A percentile compares a stretch with the other conserved stretches of the same genome.
phyloP scores from a whole-genome alignment of 2,329 filamentous ascomycete genomes.

The Thermoascus crustaceus region DNA sequence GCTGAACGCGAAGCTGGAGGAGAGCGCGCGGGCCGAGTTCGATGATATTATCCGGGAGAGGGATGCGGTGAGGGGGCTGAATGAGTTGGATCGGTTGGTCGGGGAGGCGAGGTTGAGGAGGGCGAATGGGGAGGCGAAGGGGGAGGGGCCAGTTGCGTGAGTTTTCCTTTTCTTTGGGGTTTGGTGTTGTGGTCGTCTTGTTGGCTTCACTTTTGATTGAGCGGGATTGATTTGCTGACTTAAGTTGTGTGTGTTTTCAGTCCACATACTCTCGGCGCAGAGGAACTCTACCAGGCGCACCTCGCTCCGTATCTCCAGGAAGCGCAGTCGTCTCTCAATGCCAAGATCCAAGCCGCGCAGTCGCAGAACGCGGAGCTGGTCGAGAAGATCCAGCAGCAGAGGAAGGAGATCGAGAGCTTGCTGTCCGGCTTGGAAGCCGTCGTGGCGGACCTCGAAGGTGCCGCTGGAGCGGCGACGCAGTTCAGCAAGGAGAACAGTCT shows the following conservation, averaged over 20 bases:
- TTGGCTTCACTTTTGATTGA: too few relatives aligned
- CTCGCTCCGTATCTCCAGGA: slow-evolving; percentile 48
- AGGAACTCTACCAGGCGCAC: slow-evolving; percentile 51
- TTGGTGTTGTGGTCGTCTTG: slow-evolving; percentile 1
- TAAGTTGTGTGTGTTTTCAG: slow-evolving; percentile 24
- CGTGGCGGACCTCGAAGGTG: slow-evolving; percentile 49
- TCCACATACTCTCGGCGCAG: slow-evolving; percentile 51
- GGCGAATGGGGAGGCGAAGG: slow-evolving; percentile 34
- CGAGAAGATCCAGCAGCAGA: slow-evolving; percentile 45
- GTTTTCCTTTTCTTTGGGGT: slow-evolving; percentile 18
- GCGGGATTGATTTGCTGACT: not conserved
- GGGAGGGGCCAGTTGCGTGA: slow-evolving; percentile 39
- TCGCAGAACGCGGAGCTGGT: slow-evolving; percentile 46
- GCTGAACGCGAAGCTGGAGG: slow-evolving; percentile 51
- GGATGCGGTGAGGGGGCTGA: slow-evolving; percentile 49
- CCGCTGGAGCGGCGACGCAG: slow-evolving; percentile 34
- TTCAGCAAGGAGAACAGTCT: slow-evolving; percentile 31
- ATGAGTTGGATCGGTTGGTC: slow-evolving; percentile 53
- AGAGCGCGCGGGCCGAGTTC: slow-evolving; percentile 51
- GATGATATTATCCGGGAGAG: slow-evolving; percentile 51
- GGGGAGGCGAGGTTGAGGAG: slow-evolving; percentile 50
- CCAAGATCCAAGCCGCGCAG: slow-evolving; percentile 44
- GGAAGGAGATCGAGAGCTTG: slow-evolving; percentile 49
- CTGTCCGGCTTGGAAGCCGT: slow-evolving; percentile 48
- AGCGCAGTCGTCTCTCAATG: slow-evolving; percentile 41